Evolutionary conservation across 805 yeast species (phyloP).

Genomic region (Starmerella kuoi): DNA sequence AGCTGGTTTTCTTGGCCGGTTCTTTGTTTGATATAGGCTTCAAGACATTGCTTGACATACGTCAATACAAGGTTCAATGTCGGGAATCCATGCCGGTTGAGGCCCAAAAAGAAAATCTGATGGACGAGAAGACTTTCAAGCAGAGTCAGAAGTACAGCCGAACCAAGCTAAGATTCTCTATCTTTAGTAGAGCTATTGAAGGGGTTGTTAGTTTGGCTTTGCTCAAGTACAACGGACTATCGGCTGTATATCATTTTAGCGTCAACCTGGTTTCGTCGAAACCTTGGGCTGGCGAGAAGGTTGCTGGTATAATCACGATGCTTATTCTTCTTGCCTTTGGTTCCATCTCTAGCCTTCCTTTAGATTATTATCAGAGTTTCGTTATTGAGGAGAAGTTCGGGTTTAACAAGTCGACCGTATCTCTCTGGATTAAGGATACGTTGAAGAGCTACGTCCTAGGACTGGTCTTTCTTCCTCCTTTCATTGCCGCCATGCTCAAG

Average conservation of each 20-base stretch:
- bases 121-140: constrained; percentile 58
- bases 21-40: constrained; percentile 63
- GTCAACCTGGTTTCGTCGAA: constrained; percentile 10
- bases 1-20: constrained; percentile 56
- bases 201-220: constrained; percentile 29
- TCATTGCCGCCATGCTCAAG: constrained; percentile 62
- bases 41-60: constrained; percentile 57
- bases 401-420: constrained; percentile 71
- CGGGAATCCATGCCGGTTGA: constrained; percentile 46
- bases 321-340: constrained; percentile 32
- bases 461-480: constrained; percentile 54
- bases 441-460: constrained; percentile 48
- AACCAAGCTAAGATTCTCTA: constrained; percentile 61
- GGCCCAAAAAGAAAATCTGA: constrained; percentile 50
- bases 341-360: constrained; percentile 50
- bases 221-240: constrained; percentile 45
- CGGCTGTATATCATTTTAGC: constrained; percentile 47
- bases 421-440: constrained; percentile 61
- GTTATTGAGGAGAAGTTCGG: constrained; percentile 88
- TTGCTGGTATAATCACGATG: constrained; percentile 2
- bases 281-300: constrained; percentile 32
- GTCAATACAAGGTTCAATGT: constrained; percentile 46
- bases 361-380: constrained; percentile 64
- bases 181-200: constrained; percentile 41
- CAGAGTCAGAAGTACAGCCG: constrained; percentile 69